These are phyloP conservation scores for Sporothrix mexicana DNA, from an alignment of 2,329 filamentous ascomycete species.

Conservation along the genomic window DNA sequence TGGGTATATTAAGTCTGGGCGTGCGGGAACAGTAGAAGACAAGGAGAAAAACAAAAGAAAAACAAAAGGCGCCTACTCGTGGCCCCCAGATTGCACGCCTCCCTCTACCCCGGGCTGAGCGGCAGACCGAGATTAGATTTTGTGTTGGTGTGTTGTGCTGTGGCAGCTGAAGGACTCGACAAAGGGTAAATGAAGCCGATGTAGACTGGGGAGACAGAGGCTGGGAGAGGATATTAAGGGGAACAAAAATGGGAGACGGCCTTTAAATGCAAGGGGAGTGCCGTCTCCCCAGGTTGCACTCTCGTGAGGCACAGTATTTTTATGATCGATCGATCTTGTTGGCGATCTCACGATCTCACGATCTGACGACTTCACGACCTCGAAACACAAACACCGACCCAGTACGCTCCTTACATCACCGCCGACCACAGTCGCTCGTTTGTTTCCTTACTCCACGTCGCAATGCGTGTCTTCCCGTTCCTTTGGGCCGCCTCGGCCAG, in stretches of 20 bases:
- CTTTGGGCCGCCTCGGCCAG: background rate
- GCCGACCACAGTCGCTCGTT: background rate
- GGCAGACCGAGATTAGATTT: background rate
- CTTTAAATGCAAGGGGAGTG: background rate
- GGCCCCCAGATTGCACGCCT: background rate
- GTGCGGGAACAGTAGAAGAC: too few relatives aligned
- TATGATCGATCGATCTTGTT: background rate
- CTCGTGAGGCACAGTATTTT: background rate
- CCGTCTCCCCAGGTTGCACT: background rate
- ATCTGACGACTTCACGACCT: too few relatives aligned
- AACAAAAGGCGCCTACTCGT: background rate
- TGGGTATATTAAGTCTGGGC: background rate
- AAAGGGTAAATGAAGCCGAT: conserved; percentile 16
- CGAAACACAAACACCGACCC: background rate
- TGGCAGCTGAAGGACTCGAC: background rate
- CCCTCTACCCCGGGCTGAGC: background rate
- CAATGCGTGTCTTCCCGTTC: background rate
- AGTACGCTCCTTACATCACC: background rate
- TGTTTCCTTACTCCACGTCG: background rate
- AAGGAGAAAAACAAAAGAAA: background rate
- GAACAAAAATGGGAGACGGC: background rate
- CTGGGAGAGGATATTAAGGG: background rate
- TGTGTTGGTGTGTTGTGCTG: background rate
- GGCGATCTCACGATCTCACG: background rate
- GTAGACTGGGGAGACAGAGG: background rate